Evolutionary conservation across 352 stramenopile species (phyloP), one percentile per base, ranked within the genome.

Genomic region (Elongisporangium anandrum): DNA sequence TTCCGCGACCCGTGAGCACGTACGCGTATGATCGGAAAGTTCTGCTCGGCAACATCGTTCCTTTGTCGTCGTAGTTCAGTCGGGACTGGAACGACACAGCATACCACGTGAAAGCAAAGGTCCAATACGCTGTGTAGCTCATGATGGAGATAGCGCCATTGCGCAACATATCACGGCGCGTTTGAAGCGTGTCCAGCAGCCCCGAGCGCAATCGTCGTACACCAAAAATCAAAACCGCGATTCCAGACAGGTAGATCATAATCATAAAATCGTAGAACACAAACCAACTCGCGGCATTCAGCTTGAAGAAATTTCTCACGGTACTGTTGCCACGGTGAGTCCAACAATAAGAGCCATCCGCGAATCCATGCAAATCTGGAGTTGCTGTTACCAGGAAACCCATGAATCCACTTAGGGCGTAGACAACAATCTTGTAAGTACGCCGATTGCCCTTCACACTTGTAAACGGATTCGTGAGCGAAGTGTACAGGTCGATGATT

Each of bases 261-360:
- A 94, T 88, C 81, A 94, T 92, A 72, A 80, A 94, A 60, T 82
- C 75, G 68, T 92, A 94, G 61, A 94, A 92, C 3, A 92, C 62
- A 13, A 83, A 54, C 85, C 85, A 94, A 56, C 75, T 93, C 2
- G 81, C 71, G 12, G 74, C 39, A 64, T 94, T 94, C 24, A 92
- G 70, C 7, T 70, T 68, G 49, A 85, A 92, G 52, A 93, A 92
- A 63, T 87, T 61, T 57, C 77, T 68, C 50, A 90, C 67, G 3
- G 48, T 34, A 0, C 29, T 52, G 5, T 70, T 73, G 23, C 74
- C 83, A 8, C 81, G 78, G 60, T 77, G 74, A 24, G 81, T 92
- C 84, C 81, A 95, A 69, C 85, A 95, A 57, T 88, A 92, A 17
- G 83, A 81, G 4, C 82, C 83, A 49, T 94, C 81, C 0, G 81